A percentile compares a stretch with the other conserved stretches of the same genome.
Evolutionary conservation across 2,329 filamentous ascomycete genomes (phyloP).

Genomic region (Fusarium nematophilum): DNA sequence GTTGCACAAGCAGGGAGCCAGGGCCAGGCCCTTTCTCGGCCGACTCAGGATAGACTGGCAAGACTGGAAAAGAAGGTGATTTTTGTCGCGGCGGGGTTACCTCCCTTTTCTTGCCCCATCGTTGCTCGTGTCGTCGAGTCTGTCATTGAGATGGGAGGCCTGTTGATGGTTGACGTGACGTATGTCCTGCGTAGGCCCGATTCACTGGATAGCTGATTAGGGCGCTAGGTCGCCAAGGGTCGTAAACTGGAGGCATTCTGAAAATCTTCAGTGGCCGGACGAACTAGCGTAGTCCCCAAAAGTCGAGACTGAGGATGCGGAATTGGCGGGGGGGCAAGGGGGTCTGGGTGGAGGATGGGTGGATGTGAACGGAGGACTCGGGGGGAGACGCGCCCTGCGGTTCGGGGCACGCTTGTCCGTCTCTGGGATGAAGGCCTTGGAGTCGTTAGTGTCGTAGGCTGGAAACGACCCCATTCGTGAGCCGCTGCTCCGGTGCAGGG

Average conservation of each 20-base stretch:
- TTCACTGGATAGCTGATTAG: constrained; percentile 24
- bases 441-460: constrained; percentile 32
- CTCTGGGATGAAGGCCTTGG: constrained; percentile 35
- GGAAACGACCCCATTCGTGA: constrained; percentile 45
- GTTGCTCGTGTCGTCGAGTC: constrained; percentile 8
- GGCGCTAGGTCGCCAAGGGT: constrained; percentile 5
- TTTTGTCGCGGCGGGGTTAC: constrained; percentile 12
- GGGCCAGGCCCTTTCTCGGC: constrained; percentile 34
- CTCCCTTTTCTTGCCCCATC: constrained; percentile 22
- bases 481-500: constrained; percentile 38
- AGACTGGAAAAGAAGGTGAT: constrained; percentile 18
- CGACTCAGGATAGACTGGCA: constrained; percentile 19
- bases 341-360: constrained; percentile 10
- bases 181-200: constrained; percentile 24
- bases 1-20: constrained; percentile 24
- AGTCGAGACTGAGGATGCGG: constrained; percentile 29
- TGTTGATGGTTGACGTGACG: constrained; percentile 26
- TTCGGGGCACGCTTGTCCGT: constrained; percentile 38
- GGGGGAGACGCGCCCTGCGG: constrained; percentile 24
- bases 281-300: constrained; percentile 20
- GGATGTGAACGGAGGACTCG: constrained; percentile 32
- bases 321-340: constrained; percentile 17
- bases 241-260: constrained; percentile 12
- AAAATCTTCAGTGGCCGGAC: constrained; percentile 5
- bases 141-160: constrained; percentile 28